Percentiles rank a stretch among this genome's conserved stretches.
Conservation (phyloP, 257 asterid species). For the Coffea canephora region DNA sequence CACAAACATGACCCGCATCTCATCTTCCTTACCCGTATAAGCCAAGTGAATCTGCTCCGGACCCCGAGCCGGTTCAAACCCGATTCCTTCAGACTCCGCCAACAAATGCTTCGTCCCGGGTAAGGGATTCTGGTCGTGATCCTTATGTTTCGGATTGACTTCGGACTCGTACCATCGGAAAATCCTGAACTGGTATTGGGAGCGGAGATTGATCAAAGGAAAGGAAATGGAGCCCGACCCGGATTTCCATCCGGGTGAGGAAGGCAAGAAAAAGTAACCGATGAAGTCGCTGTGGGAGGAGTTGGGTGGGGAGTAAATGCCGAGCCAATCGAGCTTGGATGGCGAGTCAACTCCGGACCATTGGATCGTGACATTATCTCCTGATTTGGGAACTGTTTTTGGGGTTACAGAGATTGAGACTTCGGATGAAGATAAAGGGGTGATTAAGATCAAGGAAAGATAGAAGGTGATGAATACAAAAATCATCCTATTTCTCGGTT, state of each 20-base stretch:
- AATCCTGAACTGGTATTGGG: slow-evolving; percentile 81
- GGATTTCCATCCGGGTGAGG: slow-evolving; percentile 62
- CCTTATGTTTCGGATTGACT: slow-evolving; percentile 54
- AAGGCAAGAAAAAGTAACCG: slow-evolving; percentile 71
- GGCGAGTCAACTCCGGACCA: slow-evolving; percentile 81
- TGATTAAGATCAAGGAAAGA: slow-evolving; percentile 20
- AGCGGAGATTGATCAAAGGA: slow-evolving; percentile 65
- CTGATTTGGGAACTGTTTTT: slow-evolving; percentile 52
- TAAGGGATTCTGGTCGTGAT: slow-evolving; percentile 81
- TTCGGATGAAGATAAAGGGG: slow-evolving; percentile 31
- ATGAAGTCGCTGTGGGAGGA: slow-evolving; percentile 61
- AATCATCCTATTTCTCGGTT: background rate
- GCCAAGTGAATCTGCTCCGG: slow-evolving; percentile 93
- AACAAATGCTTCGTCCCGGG: slow-evolving; percentile 78
- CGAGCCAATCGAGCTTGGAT: slow-evolving; percentile 77
- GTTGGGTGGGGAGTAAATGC: slow-evolving; percentile 70
- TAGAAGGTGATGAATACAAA: slow-evolving; percentile 13
- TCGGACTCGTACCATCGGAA: slow-evolving; percentile 76
- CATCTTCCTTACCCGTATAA: slow-evolving; percentile 65
- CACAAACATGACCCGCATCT: slow-evolving; percentile 97
- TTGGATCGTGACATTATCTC: slow-evolving; percentile 55
- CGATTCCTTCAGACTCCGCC: slow-evolving; percentile 52
- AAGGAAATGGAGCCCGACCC: slow-evolving; percentile 78
- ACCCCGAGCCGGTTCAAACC: slow-evolving; percentile 55
- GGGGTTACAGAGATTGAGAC: slow-evolving; percentile 48